These are phyloP conservation scores for Euphorbia schlechtendalii DNA, from an alignment of 441 rosid genomes.

Conservation along the genomic window DNA sequence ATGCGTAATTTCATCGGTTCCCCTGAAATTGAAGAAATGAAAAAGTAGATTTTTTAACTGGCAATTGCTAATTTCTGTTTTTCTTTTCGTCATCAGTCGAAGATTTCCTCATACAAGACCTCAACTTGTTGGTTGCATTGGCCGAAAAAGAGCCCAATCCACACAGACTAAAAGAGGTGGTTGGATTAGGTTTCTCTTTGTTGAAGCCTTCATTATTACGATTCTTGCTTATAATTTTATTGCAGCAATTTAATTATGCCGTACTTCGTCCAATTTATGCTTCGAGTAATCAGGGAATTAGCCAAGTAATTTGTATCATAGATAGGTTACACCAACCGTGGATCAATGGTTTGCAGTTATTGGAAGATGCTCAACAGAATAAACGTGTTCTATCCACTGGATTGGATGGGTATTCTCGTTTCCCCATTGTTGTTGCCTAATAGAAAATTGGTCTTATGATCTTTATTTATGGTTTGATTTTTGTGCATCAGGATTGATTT, in stretches of 20 bases:
- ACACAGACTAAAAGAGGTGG: constrained; percentile 45
- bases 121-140: constrained; percentile 35
- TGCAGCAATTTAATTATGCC: background rate
- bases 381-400: constrained; percentile 54
- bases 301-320: constrained; percentile 40
- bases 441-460: background rate
- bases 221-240: background rate
- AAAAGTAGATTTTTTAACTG: no score
- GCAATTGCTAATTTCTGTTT: background rate
- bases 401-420: constrained; percentile 39
- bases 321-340: constrained; percentile 45
- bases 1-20: no score
- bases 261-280: background rate
- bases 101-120: constrained; percentile 54
- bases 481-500: constrained; percentile 45
- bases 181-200: background rate
- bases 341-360: constrained; percentile 51
- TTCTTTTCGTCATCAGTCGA: constrained; percentile 31
- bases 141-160: constrained; percentile 32
- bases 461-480: background rate
- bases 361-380: constrained; percentile 43
- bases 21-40: no score
- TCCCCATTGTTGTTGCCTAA: background rate
- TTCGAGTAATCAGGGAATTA: constrained; percentile 35
- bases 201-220: no score